These are phyloP conservation scores for Pseudozyma tsukubaensis DNA, from an alignment of 1,284 basidiomycete species.

Conservation along the genomic window DNA sequence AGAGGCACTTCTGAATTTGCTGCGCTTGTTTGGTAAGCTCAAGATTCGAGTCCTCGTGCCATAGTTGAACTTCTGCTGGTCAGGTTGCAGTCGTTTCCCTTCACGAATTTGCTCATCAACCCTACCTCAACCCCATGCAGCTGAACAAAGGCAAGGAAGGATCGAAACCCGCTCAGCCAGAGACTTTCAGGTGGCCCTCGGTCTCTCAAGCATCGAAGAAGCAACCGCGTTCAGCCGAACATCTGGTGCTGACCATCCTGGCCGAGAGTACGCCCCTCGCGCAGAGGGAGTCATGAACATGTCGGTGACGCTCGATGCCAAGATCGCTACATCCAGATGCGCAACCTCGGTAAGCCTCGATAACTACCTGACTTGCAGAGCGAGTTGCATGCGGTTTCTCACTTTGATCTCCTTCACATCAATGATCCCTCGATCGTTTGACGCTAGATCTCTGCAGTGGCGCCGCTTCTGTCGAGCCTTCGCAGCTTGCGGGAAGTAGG, in stretches of 20 bases:
- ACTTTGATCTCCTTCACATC: not conserved
- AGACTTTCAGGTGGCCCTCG: constrained; percentile 31
- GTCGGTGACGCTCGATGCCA: constrained; percentile 27
- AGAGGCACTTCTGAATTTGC: constrained; percentile 14
- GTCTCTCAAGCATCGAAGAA: constrained; percentile 27
- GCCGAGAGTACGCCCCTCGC: not conserved
- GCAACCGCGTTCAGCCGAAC: constrained; percentile 13
- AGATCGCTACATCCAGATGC: constrained; percentile 25
- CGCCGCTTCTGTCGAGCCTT: constrained; percentile 33
- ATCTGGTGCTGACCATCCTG: not conserved
- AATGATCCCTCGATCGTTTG: not conserved
- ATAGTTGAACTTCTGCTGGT: not conserved
- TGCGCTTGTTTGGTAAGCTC: constrained; percentile 25
- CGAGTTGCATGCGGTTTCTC: not conserved
- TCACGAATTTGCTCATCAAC: not conserved
- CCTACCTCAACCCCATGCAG: constrained; percentile 1
- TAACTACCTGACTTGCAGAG: not conserved
- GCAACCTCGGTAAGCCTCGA: constrained; percentile 28
- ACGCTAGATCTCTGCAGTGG: constrained; percentile 24
- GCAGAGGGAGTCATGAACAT: constrained; percentile 14
- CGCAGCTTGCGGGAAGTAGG: constrained; percentile 22
- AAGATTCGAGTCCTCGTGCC: not conserved
- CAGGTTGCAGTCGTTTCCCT: not conserved
- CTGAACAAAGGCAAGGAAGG: constrained; percentile 11
- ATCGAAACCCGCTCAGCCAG: constrained; percentile 18